These are phyloP conservation scores for Metschnikowia bowlesiae DNA, from an alignment of 805 yeast species.

Conservation along the genomic window DNA sequence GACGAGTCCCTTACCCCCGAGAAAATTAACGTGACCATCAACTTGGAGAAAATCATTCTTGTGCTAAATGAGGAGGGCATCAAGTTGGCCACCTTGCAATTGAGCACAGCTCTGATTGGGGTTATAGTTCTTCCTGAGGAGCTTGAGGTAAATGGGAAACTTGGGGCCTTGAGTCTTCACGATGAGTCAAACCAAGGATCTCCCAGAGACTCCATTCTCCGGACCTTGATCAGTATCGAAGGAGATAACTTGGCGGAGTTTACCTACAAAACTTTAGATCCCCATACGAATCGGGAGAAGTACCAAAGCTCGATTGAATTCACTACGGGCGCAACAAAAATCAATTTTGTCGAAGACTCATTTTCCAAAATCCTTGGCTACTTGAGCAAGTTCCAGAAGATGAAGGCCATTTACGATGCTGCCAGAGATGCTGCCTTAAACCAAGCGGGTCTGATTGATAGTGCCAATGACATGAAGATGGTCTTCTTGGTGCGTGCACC, in stretches of 20 bases:
- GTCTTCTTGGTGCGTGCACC: constrained; percentile 78
- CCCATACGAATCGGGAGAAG: constrained; percentile 40
- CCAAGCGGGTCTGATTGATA: constrained; percentile 65
- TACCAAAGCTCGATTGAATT: constrained; percentile 58
- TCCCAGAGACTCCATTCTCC: constrained; percentile 51
- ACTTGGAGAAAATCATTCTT: constrained; percentile 67
- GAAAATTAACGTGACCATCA: constrained; percentile 63
- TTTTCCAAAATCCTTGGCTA: constrained; percentile 62
- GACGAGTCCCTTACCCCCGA: constrained; percentile 62
- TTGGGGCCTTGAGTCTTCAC: constrained; percentile 74
- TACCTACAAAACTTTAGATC: constrained; percentile 75
- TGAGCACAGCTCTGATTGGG: constrained; percentile 67
- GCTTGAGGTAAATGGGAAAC: constrained; percentile 62
- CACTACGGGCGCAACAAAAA: constrained; percentile 67
- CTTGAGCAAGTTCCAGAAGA: constrained; percentile 67
- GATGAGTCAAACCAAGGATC: constrained; percentile 72
- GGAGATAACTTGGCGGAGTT: constrained; percentile 80
- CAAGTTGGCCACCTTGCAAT: constrained; percentile 70
- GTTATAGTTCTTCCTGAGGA: constrained; percentile 70
- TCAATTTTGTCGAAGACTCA: constrained; percentile 81
- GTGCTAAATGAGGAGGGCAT: constrained; percentile 80
- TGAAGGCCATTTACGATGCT: constrained; percentile 85
- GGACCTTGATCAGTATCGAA: constrained; percentile 72
- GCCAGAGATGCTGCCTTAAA: constrained; percentile 86
- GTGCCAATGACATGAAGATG: constrained; percentile 59